Evolutionary conservation across 169 alveolate species (phyloP).

Genomic region (Plasmodium coatneyi): DNA sequence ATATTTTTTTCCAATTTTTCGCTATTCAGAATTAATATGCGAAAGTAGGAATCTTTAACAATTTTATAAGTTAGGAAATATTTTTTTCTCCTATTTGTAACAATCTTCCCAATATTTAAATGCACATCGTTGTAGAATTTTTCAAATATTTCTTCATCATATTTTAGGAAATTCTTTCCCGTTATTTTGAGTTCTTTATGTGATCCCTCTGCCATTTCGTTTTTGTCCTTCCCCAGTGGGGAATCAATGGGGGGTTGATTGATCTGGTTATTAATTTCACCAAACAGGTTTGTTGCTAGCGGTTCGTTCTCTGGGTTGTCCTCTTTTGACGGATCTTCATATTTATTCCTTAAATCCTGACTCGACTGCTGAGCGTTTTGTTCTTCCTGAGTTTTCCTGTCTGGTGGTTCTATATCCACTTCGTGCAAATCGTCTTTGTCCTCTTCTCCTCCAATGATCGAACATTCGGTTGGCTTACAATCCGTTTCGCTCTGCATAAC

Average conservation of each 20-base stretch:
- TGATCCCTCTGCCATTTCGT: slow-evolving; percentile 17
- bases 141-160: slow-evolving; percentile 25
- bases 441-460: neutral
- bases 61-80: slow-evolving; percentile 60
- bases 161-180: slow-evolving; percentile 26
- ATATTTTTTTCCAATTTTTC: slow-evolving; percentile 59
- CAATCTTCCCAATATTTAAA: slow-evolving; percentile 54
- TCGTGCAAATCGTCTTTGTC: neutral
- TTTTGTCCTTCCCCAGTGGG: neutral
- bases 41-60: slow-evolving; percentile 55
- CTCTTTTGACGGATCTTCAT: neutral
- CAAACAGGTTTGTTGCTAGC: neutral
- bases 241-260: neutral
- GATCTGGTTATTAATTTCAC: neutral
- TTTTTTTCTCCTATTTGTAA: slow-evolving; percentile 57
- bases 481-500: neutral
- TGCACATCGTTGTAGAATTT: slow-evolving; percentile 40
- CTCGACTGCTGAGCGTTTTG: neutral
- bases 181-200: slow-evolving; percentile 21
- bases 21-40: slow-evolving; percentile 55
- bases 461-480: neutral
- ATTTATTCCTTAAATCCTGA: neutral
- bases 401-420: neutral
- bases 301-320: neutral
- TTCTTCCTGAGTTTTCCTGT: neutral